Percentiles rank a stretch among this genome's conserved stretches.
phyloP scores from a whole-genome alignment of 2,329 filamentous ascomycete genomes.

The Berkeleyomyces rouxiae region DNA sequence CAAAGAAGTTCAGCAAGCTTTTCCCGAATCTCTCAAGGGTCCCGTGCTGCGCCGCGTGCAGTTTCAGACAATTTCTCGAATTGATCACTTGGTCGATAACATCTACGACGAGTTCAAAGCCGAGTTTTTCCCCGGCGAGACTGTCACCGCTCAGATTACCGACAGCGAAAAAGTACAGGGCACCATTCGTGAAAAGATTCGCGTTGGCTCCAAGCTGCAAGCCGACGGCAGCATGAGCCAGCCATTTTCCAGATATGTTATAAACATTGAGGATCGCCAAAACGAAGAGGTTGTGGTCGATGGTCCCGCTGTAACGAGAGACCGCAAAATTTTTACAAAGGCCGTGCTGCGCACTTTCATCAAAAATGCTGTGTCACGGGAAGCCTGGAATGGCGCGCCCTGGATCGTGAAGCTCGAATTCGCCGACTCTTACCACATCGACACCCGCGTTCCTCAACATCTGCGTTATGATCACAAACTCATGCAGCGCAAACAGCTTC shows the following conservation, averaged over 20 bases:
- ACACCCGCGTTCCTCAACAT: constrained; percentile 69
- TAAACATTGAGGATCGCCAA: constrained; percentile 51
- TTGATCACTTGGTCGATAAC: constrained; percentile 61
- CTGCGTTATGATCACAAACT: constrained; percentile 67
- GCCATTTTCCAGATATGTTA: constrained; percentile 65
- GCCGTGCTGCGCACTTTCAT: constrained; percentile 85
- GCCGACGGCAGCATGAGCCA: constrained; percentile 54
- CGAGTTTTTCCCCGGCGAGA: constrained; percentile 82
- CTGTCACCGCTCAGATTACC: constrained; percentile 55
- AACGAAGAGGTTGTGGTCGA: constrained; percentile 64
- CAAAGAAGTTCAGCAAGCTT: constrained; percentile 75
- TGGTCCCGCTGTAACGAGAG: constrained; percentile 66
- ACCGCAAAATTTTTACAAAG: constrained; percentile 87
- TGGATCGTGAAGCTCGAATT: constrained; percentile 86
- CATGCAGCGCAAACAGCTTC: constrained; percentile 56
- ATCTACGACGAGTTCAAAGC: constrained; percentile 67
- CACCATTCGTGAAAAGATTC: constrained; percentile 69
- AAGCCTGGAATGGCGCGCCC: constrained; percentile 88
- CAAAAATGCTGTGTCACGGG: constrained; percentile 81
- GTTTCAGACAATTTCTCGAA: constrained; percentile 73
- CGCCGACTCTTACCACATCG: constrained; percentile 69
- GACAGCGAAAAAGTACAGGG: constrained; percentile 56
- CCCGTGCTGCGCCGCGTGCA: constrained; percentile 84
- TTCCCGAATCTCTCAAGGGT: constrained; percentile 79
- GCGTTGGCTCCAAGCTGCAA: constrained; percentile 45